phyloP scores from a whole-genome alignment of 306 rosid species.

The Dryas drummondii region DNA sequence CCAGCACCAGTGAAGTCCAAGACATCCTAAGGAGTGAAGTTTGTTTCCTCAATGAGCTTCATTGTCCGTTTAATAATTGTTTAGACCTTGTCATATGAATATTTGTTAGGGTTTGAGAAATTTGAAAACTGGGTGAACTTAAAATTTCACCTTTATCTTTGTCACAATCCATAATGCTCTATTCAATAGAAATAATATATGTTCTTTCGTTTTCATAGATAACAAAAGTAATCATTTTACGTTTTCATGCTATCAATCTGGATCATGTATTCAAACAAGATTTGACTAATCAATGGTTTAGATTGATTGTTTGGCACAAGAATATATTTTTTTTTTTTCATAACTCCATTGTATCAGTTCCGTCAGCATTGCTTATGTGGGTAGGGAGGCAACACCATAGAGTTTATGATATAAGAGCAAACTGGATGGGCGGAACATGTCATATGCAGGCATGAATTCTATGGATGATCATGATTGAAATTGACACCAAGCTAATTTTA shows the following conservation, averaged over 20 bases:
- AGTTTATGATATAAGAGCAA: too few species aligned
- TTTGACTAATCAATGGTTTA: too few species aligned
- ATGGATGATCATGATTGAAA: too few species aligned
- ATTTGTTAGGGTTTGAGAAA: slow-evolving; percentile 40
- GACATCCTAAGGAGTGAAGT: slow-evolving; percentile 46
- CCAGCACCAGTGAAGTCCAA: slow-evolving; percentile 75
- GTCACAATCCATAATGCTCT: neutral
- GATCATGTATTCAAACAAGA: too few species aligned
- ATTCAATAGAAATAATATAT: slow-evolving; percentile 30
- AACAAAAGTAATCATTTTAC: neutral
- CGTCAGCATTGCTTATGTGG: too few species aligned
- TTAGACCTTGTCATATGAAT: slow-evolving; percentile 29
- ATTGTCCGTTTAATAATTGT: slow-evolving; percentile 41
- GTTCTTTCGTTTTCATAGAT: slow-evolving; percentile 1
- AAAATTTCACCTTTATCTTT: slow-evolving; percentile 1
- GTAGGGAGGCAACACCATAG: too few species aligned
- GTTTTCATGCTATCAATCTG: too few species aligned
- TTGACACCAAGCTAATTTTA: neutral
- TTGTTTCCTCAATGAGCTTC: slow-evolving; percentile 17
- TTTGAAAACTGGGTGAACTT: slow-evolving; percentile 20
- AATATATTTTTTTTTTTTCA: too few species aligned
- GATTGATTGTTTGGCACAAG: too few species aligned
- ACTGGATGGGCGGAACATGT: neutral
- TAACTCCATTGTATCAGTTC: too few species aligned
- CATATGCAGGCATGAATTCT: neutral